A percentile compares a stretch with the other conserved stretches of the same genome.
phyloP scores from a whole-genome alignment of 345 rosid species.

The Angophora floribunda region DNA sequence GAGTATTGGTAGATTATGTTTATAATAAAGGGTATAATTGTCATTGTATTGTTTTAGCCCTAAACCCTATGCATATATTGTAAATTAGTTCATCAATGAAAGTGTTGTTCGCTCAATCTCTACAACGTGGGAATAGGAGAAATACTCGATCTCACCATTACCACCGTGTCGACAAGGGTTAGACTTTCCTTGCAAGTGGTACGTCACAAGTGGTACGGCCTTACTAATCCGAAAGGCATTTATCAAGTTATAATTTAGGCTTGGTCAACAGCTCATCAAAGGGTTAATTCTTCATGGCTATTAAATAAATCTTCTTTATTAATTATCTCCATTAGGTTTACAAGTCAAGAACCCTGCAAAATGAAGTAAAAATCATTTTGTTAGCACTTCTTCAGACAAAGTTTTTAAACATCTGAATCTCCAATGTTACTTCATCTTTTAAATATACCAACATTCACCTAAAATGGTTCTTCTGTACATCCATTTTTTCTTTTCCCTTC shows the following conservation, averaged over 20 bases:
- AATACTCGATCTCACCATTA: not conserved
- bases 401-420: not conserved
- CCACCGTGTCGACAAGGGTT: not conserved
- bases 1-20: no score
- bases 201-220: accelerated
- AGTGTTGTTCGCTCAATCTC: no score
- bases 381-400: not conserved
- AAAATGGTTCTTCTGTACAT: not conserved
- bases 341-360: not conserved
- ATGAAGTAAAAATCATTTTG: no score
- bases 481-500: not conserved
- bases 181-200: not conserved
- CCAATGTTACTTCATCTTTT: not conserved
- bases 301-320: no score
- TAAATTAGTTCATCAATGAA: no score
- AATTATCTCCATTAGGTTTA: no score
- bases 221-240: not conserved
- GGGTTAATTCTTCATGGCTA: not conserved
- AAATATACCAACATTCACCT: not conserved
- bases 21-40: no score
- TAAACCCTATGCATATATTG: no score
- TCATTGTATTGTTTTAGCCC: no score
- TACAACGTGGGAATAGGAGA: not conserved
- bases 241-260: not conserved
- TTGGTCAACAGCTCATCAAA: not conserved